phyloP scores from a whole-genome alignment of 306 rosid species.

The Vicia villosa region DNA sequence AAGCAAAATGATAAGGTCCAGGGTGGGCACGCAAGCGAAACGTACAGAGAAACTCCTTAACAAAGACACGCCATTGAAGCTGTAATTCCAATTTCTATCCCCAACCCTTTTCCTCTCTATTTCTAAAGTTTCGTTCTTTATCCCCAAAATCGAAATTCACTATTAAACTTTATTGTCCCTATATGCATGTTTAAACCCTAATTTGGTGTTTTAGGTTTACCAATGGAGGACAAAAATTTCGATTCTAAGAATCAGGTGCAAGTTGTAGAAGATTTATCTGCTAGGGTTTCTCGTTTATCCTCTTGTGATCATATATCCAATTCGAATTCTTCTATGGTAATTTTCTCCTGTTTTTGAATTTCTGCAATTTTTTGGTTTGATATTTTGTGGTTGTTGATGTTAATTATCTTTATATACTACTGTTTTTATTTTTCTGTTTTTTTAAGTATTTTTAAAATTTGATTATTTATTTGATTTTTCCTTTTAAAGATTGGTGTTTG shows the following conservation, averaged over 20 bases:
- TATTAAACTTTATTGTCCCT: not conserved
- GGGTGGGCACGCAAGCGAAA: conserved; percentile 42
- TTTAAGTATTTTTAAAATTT: not conserved
- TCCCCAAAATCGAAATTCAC: not conserved
- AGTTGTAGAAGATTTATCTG: conserved; percentile 36
- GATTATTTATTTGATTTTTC: conserved; percentile 9
- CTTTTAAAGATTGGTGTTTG: not conserved
- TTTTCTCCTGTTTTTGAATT: conserved; percentile 19
- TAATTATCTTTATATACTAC: not conserved
- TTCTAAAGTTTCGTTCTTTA: conserved; percentile 38
- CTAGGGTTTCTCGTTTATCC: conserved; percentile 43
- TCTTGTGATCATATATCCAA: conserved; percentile 24
- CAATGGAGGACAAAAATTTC: conserved; percentile 40
- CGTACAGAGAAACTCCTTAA: conserved; percentile 32
- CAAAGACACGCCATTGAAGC: conserved; percentile 36
- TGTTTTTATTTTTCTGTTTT: not conserved
- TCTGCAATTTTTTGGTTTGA: conserved; percentile 9
- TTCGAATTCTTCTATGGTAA: conserved; percentile 45
- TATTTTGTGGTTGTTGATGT: conserved; percentile 5
- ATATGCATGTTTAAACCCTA: conserved; percentile 31
- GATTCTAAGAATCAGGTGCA: conserved; percentile 37
- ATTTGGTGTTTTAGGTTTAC: conserved; percentile 29
- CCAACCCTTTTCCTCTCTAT: conserved; percentile 21
- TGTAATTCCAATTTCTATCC: conserved; percentile 35
- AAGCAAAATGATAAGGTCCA: conserved; percentile 10